phyloP scores from a whole-genome alignment of 306 rosid species.

The Heteromeles arbutifolia region DNA sequence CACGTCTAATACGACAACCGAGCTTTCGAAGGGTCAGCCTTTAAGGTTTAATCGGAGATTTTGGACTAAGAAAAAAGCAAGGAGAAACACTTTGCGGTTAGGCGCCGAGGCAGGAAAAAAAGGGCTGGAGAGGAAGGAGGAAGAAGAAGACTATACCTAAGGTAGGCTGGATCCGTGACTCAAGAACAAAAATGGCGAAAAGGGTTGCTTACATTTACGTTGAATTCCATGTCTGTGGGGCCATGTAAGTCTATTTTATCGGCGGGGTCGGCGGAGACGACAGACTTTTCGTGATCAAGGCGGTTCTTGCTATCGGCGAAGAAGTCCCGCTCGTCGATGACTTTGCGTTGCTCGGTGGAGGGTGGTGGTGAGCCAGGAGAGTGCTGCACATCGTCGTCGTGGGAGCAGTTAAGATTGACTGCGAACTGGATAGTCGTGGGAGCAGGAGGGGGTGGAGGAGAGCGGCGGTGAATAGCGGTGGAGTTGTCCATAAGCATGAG shows the following conservation, averaged over 20 bases:
- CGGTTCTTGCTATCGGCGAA: conserved; percentile 30
- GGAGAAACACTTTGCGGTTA: background rate
- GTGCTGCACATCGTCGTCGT: background rate
- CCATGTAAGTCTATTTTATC: conserved; percentile 11
- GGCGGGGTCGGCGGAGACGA: background rate
- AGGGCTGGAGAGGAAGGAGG: background rate
- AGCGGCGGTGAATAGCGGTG: background rate
- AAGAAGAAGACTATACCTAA: background rate
- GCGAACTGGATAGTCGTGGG: conserved; percentile 36
- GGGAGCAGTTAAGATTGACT: conserved; percentile 45
- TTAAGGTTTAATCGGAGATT: background rate
- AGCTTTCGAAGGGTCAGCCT: background rate
- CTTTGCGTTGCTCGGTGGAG: conserved; percentile 12
- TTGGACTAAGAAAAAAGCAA: background rate
- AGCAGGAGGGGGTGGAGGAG: conserved; percentile 27
- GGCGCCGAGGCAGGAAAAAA: background rate
- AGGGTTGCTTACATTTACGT: conserved; percentile 47
- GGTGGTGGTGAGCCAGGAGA: conserved; percentile 18
- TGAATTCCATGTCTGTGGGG: conserved; percentile 25
- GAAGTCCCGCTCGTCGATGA: conserved; percentile 66
- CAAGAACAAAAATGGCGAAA: background rate
- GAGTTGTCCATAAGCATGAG: background rate
- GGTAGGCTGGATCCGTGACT: background rate
- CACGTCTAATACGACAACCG: background rate
- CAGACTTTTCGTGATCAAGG: conserved; percentile 1